Percentiles rank a stretch among this genome's conserved stretches.
These are phyloP conservation scores for Pisolithus albus DNA, from an alignment of 768 basidiomycete genomes.

Conservation along the genomic window DNA sequence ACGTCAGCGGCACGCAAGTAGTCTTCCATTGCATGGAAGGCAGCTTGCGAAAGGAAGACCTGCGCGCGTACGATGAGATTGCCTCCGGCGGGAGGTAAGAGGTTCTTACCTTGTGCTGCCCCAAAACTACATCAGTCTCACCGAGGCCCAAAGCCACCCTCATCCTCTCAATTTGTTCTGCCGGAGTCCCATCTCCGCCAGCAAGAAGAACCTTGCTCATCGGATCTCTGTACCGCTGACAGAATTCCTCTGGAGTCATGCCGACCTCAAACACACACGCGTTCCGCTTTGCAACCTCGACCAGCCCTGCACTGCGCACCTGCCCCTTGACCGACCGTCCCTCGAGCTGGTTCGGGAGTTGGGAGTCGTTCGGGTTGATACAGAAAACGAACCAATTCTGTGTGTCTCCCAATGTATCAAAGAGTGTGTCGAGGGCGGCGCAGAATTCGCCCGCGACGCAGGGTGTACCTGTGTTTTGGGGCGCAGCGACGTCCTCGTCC, in stretches of 20 bases:
- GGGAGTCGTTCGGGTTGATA: slow-evolving; percentile 91
- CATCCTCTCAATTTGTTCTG: slow-evolving; percentile 55
- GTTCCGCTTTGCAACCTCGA: slow-evolving; percentile 67
- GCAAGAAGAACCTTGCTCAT: slow-evolving; percentile 42
- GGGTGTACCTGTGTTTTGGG: slow-evolving; percentile 34
- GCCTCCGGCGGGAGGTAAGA: slow-evolving; percentile 1
- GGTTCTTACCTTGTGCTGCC: slow-evolving; percentile 68
- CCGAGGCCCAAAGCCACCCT: slow-evolving; percentile 47
- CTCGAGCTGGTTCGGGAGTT: slow-evolving; percentile 90
- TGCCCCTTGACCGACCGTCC: slow-evolving; percentile 89
- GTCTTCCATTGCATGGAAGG: slow-evolving; percentile 88
- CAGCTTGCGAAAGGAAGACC: slow-evolving; percentile 83
- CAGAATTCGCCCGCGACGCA: slow-evolving; percentile 89
- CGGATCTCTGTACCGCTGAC: slow-evolving; percentile 70
- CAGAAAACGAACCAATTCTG: slow-evolving; percentile 91
- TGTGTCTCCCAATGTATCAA: slow-evolving; percentile 83
- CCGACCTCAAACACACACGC: slow-evolving; percentile 72
- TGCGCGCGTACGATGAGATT: slow-evolving; percentile 24
- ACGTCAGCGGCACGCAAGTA: slow-evolving; percentile 73
- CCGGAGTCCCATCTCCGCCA: slow-evolving; percentile 44
- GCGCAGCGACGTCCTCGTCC: slow-evolving; percentile 31
- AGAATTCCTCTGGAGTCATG: slow-evolving; percentile 83
- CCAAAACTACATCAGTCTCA: slow-evolving; percentile 73
- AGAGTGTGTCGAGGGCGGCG: slow-evolving; percentile 74
- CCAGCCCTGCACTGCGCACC: slow-evolving; percentile 71